Evolutionary conservation across 768 basidiomycete genomes (phyloP), one percentile per base, ranked within the genome.

Genomic region (Fibroporia radiculosa): DNA sequence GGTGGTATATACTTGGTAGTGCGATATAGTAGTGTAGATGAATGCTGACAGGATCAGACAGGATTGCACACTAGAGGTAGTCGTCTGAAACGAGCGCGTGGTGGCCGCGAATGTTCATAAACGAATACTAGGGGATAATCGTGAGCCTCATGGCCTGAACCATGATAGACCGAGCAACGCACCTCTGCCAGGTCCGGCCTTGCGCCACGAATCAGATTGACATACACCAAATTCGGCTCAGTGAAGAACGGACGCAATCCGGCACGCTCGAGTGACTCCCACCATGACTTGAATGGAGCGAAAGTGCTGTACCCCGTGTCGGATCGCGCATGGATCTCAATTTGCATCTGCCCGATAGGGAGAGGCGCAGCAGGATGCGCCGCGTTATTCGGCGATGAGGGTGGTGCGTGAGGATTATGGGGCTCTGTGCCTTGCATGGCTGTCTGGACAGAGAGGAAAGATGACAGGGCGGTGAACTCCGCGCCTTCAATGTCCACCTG

Each of bases 191-290:
- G 49, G 11, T 60, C 63, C 1, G 65, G 67, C 18, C 51, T 56
- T 20, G 44, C 60, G 13, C 64, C 60, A 6, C 54, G 47, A 10
- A 62, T 50, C n/a, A 68, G 56, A 56, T 70, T 71, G 16, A 68
- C 46, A 25, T 68, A 70, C 19, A 70, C 66, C n/a, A 72, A 56
- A 54, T 70, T 73, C 19, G 70, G 59, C 60, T 84, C 82, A 0
- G 75, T 78, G 70, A 72, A 82, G 68, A 85, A 85, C 2, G 84
- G 80, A 25, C 83, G 66, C 32, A 85, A 62, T 0, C 83, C 83
- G 3, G 76, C 79, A 4, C 61, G 60, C 62, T 85, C 84, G 19
- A 85, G 62, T 55, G 67, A 68, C 59, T 78, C 71, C 83, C 83
- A 85, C 80, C 80, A 85, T 10, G 55, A 51, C 22, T 79, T 63